A percentile compares a stretch with the other conserved stretches of the same genome.
Conservation (phyloP, 208 protist genomes). For the Acanthamoeba lugdunensis region DNA sequence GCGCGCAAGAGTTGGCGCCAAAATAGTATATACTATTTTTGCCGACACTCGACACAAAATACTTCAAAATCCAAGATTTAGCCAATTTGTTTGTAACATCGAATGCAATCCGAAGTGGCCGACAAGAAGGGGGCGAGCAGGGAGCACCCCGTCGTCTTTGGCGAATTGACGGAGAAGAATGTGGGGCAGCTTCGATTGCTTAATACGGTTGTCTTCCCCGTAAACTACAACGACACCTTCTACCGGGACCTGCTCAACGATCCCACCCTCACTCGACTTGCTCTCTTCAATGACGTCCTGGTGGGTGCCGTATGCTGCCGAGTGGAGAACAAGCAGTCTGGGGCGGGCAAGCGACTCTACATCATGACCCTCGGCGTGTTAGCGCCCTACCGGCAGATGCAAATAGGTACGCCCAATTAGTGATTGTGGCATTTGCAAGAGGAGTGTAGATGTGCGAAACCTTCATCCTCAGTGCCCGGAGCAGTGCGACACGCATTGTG, state of each 20-base stretch:
- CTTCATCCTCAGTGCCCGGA: background rate
- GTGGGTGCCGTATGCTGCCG: conserved; percentile 92
- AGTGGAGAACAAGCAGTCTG: conserved; percentile 87
- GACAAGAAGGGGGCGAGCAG: background rate
- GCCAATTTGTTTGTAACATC: too few species aligned
- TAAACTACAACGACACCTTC: conserved; percentile 81
- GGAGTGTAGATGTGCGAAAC: background rate
- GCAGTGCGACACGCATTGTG: background rate
- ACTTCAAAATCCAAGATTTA: too few species aligned
- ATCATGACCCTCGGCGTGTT: conserved; percentile 94
- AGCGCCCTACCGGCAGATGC: conserved; percentile 91
- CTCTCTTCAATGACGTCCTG: conserved; percentile 91
- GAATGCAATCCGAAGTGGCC: background rate
- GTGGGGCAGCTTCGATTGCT: conserved; percentile 78
- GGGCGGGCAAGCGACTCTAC: conserved; percentile 87
- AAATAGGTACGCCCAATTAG: conserved; percentile 84
- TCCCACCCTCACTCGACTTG: conserved; percentile 78
- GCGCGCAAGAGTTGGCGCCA: background rate
- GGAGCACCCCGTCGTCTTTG: conserved; percentile 65
- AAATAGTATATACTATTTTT: too few species aligned
- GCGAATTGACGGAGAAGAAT: conserved; percentile 83
- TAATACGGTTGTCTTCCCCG: conserved; percentile 79
- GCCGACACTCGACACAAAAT: too few species aligned
- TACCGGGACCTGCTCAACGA: conserved; percentile 74
- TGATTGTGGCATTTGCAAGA: background rate